phyloP scores from a whole-genome alignment of 306 rosid genomes.

The Cercis canadensis region DNA sequence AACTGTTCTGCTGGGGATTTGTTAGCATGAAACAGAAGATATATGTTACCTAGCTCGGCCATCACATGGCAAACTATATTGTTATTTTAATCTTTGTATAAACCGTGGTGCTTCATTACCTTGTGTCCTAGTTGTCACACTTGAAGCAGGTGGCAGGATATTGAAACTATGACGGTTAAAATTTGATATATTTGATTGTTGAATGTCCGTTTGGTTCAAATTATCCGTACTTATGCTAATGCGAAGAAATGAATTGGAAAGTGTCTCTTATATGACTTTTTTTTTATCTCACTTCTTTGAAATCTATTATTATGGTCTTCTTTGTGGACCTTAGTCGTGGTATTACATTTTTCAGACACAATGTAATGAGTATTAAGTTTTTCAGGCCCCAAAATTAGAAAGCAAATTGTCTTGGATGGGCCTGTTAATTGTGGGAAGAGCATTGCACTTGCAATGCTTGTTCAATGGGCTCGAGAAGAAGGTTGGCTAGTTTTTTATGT shows the following conservation, averaged over 20 bases:
- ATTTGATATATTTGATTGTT: not conserved
- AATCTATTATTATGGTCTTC: not conserved
- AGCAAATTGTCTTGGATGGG: conserved; percentile 91
- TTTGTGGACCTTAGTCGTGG: not conserved
- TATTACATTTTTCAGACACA: conserved; percentile 11
- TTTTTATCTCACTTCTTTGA: not conserved
- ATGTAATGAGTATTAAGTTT: conserved; percentile 29
- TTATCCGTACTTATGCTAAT: not conserved
- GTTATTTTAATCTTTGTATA: no score
- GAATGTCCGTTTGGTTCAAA: not conserved
- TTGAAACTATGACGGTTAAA: not conserved
- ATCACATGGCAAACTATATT: no score
- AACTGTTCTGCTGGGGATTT: no score
- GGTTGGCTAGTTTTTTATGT: conserved; percentile 97
- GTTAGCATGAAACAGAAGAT: no score
- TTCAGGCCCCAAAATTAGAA: conserved; percentile 70
- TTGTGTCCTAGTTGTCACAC: not conserved
- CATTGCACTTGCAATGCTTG: conserved; percentile 88
- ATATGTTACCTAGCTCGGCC: no score
- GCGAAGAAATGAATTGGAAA: not conserved
- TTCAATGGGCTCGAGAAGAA: conserved; percentile 97
- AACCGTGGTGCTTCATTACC: no score
- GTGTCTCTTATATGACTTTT: no score
- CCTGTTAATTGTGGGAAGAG: conserved; percentile 93
- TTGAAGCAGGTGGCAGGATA: not conserved